Conservation (phyloP, 805 yeast species). For the Wickerhamomyces canadensis region DNA sequence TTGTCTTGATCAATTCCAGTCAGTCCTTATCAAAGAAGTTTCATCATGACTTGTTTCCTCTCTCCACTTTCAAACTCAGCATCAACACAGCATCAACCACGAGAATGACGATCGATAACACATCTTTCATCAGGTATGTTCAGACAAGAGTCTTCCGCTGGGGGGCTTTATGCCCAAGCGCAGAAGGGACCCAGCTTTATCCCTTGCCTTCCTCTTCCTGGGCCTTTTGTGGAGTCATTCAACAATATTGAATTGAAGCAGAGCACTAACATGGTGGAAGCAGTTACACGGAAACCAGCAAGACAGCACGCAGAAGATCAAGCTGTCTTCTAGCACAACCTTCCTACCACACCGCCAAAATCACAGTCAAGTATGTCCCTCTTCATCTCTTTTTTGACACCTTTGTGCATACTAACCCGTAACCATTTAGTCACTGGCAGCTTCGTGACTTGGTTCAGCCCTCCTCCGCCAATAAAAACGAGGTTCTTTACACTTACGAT, state of each 20-base stretch:
- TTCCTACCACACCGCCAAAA: slow-evolving; percentile 1
- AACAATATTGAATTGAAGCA: not conserved
- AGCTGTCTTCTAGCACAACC: slow-evolving; percentile 4
- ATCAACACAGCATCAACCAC: no score
- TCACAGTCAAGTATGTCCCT: slow-evolving; percentile 2
- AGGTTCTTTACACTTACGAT: slow-evolving; percentile 54
- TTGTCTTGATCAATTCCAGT: no score
- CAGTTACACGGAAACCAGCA: not conserved
- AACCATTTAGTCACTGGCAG: slow-evolving; percentile 59
- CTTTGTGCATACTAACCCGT: not conserved
- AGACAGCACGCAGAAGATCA: slow-evolving; percentile 1
- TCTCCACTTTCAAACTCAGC: no score
- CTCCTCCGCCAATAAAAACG: slow-evolving; percentile 34
- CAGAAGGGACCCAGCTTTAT: no score
- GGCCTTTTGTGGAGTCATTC: no score
- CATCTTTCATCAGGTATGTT: not conserved
- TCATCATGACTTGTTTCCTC: no score
- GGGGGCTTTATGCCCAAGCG: no score
- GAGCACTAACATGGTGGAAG: not conserved
- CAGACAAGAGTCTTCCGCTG: no score
- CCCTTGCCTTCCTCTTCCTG: no score
- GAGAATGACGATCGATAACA: not conserved
- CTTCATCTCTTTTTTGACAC: not conserved
- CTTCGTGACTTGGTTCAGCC: slow-evolving; percentile 66
- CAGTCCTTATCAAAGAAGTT: no score